Evolutionary conservation across 1,139 yeast species (phyloP).

Genomic region (Zygoascus meyerae): DNA sequence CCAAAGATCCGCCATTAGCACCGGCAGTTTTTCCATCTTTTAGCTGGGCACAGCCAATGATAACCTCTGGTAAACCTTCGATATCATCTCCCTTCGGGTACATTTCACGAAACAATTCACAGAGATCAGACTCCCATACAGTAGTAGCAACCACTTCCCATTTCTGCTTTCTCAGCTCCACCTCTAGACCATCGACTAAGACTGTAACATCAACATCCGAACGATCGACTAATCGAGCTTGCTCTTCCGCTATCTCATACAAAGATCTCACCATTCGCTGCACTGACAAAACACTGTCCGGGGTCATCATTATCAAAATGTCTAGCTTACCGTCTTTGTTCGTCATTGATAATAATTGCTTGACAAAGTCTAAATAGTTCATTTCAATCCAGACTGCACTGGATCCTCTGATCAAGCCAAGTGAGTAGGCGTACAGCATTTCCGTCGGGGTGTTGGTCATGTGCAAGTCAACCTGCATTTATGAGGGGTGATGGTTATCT

Average conservation of each 20-base stretch:
- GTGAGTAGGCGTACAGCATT: constrained; percentile 28
- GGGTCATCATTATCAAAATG: constrained; percentile 30
- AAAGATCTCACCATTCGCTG: constrained; percentile 29
- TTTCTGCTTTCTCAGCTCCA: constrained; percentile 25
- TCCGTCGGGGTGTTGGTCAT: too few species aligned
- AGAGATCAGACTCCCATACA: constrained; percentile 24
- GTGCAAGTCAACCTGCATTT: too few species aligned
- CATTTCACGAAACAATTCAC: constrained; percentile 22
- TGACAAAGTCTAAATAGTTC: constrained; percentile 23
- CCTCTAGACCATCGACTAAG: constrained; percentile 32
- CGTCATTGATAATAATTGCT: constrained; percentile 28
- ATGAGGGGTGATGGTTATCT: not conserved
- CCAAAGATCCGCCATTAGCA: not conserved
- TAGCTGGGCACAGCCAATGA: constrained; percentile 20
- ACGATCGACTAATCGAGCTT: constrained; percentile 22
- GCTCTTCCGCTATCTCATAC: constrained; percentile 26
- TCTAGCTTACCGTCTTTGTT: constrained; percentile 32
- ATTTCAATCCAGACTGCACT: constrained; percentile 18
- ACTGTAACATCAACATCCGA: constrained; percentile 31
- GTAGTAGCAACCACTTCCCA: constrained; percentile 35
- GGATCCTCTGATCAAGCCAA: constrained; percentile 25
- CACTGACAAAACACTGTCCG: constrained; percentile 25
- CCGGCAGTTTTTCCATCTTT: not conserved
- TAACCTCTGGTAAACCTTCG: constrained; percentile 27
- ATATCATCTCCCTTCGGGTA: constrained; percentile 23